A percentile compares a stretch with the other conserved stretches of the same genome.
Evolutionary conservation across 2,329 filamentous ascomycete species (phyloP).

Genomic region (Neonectria ditissima): DNA sequence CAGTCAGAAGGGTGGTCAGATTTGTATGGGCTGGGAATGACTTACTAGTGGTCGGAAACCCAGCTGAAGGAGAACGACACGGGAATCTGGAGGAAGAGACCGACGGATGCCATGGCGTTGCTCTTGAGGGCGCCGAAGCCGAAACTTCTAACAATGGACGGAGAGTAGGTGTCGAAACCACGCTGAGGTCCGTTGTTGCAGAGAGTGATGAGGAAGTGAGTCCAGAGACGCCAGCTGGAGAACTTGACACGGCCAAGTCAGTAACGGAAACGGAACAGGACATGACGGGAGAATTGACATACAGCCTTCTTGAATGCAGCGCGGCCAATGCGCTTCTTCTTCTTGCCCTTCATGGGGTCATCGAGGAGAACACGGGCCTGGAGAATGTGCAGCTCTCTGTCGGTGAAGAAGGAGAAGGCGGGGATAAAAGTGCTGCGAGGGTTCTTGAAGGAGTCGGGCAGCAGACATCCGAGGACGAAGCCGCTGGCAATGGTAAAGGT

Average conservation of each 20-base stretch:
- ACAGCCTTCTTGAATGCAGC: constrained; percentile 58
- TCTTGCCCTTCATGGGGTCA: constrained; percentile 59
- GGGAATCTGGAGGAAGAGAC: constrained; percentile 64
- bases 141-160: constrained; percentile 64
- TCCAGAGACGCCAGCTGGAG: constrained; percentile 63
- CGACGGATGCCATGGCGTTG: constrained; percentile 67
- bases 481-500: constrained; percentile 61
- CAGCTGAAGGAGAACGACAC: constrained; percentile 64
- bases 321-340: constrained; percentile 60
- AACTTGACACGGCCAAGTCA: constrained; percentile 48
- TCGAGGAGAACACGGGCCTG: constrained; percentile 56
- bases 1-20: constrained; percentile 7
- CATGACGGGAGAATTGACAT: constrained; percentile 27
- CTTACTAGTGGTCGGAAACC: constrained; percentile 64
- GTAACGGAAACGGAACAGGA: neutral
- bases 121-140: constrained; percentile 61
- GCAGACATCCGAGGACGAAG: constrained; percentile 55
- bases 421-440: constrained; percentile 58
- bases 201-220: constrained; percentile 63
- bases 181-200: constrained; percentile 61
- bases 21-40: constrained; percentile 8
- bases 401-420: constrained; percentile 49
- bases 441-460: constrained; percentile 59
- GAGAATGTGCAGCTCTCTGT: constrained; percentile 57
- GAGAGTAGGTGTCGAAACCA: constrained; percentile 64